Evolutionary conservation across 2,329 filamentous ascomycete species (phyloP).

Genomic region (Sphaerulina musiva): DNA sequence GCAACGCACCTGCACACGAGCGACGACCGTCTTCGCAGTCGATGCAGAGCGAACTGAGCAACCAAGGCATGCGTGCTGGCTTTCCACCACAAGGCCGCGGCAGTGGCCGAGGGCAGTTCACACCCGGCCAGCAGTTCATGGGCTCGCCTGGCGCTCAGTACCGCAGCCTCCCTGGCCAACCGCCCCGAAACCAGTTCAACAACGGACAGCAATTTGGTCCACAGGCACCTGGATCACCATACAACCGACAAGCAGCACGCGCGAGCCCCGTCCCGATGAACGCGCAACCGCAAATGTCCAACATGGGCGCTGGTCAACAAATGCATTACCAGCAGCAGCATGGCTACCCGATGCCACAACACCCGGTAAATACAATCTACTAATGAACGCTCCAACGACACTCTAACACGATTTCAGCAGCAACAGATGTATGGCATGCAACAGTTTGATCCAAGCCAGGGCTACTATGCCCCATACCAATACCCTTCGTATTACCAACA

Average conservation of each 20-base stretch:
- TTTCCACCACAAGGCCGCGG: constrained; percentile 41
- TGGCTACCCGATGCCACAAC: constrained; percentile 48
- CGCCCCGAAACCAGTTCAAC: constrained; percentile 34
- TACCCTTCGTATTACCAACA: constrained; percentile 47
- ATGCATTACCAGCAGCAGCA: constrained; percentile 59
- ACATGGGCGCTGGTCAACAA: constrained; percentile 41
- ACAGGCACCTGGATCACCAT: constrained; percentile 36
- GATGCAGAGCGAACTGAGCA: constrained; percentile 65
- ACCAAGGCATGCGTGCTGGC: constrained; percentile 44
- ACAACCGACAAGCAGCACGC: constrained; percentile 45
- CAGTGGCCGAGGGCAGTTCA: constrained; percentile 47
- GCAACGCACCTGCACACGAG: constrained; percentile 62
- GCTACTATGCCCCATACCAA: constrained; percentile 40
- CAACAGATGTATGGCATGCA: constrained; percentile 57
- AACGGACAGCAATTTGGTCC: constrained; percentile 33
- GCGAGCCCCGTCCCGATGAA: constrained; percentile 52
- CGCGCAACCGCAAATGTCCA: constrained; percentile 58
- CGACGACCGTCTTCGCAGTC: constrained; percentile 84
- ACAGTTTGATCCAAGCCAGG: constrained; percentile 44
- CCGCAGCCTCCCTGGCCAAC: constrained; percentile 47
- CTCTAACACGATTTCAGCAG: constrained; percentile 36
- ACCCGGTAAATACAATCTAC: constrained; percentile 53
- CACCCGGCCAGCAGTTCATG: constrained; percentile 43
- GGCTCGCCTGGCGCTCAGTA: constrained; percentile 51
- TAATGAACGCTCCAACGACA: constrained; percentile 6